Conservation (phyloP, 73 alveolate genomes). For the Stentor roeselii region DNA sequence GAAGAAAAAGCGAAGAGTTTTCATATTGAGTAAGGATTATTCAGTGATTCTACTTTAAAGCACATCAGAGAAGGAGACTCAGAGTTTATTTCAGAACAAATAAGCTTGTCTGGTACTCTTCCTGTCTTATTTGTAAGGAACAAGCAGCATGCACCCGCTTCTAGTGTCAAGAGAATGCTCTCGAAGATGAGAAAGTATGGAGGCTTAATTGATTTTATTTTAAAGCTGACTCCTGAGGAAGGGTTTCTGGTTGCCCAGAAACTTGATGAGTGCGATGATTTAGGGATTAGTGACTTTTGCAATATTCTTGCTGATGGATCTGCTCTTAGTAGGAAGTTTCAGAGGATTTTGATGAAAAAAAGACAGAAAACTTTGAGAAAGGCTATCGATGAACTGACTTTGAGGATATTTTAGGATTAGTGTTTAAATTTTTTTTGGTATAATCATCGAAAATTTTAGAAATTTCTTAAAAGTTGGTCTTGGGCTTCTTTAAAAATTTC, state of each 20-base stretch:
- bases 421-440: too few species aligned
- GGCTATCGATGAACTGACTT: too few species aligned
- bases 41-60: neutral
- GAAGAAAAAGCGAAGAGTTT: neutral
- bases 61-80: constrained; percentile 12
- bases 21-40: neutral
- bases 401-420: too few species aligned
- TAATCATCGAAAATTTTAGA: too few species aligned
- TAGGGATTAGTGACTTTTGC: neutral
- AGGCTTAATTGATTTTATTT: neutral
- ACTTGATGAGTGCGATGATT: neutral
- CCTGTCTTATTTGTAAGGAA: neutral
- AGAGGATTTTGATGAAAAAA: too few species aligned
- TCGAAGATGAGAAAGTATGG: neutral
- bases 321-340: too few species aligned
- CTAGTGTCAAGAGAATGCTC: neutral
- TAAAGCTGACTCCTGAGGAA: neutral
- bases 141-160: neutral
- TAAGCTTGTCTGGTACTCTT: neutral
- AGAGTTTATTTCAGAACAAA: neutral
- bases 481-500: too few species aligned
- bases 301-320: neutral
- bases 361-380: too few species aligned
- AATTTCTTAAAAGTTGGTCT: too few species aligned
- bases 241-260: neutral